Evolutionary conservation across 129 eudicot genomes (phyloP).

Genomic region (Flaveria ramosissima): DNA sequence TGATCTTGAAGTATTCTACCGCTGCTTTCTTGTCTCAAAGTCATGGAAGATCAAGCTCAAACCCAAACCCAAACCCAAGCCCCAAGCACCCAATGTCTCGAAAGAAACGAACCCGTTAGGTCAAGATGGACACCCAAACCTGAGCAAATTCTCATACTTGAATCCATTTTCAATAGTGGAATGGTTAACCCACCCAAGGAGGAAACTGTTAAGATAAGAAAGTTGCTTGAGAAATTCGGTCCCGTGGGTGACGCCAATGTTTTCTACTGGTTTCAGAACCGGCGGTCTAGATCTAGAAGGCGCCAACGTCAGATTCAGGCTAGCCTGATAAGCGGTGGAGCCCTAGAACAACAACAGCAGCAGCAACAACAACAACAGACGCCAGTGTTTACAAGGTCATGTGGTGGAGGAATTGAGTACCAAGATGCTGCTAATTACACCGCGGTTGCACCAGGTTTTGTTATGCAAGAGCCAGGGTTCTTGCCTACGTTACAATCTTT

Average conservation of each 20-base stretch:
- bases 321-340: conserved; percentile 28
- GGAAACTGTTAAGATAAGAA: conserved; percentile 76
- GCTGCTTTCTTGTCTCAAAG: conserved; percentile 31
- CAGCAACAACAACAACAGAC: conserved; percentile 12
- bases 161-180: conserved; percentile 91
- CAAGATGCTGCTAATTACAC: conserved; percentile 26
- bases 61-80: conserved; percentile 23
- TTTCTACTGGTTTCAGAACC: conserved; percentile 96
- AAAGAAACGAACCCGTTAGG: conserved; percentile 68
- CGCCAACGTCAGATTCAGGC: conserved; percentile 91
- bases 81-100: conserved; percentile 36
- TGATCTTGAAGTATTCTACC: conserved; percentile 38
- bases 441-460: conserved; percentile 13
- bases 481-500: conserved; percentile 16
- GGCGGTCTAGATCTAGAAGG: conserved; percentile 86
- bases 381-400: conserved; percentile 13
- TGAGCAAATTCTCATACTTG: conserved; percentile 86
- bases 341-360: conserved; percentile 21
- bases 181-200: conserved; percentile 95
- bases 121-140: conserved; percentile 96
- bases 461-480: conserved; percentile 19
- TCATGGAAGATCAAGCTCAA: conserved; percentile 46
- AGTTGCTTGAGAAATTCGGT: conserved; percentile 79
- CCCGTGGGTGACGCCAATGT: conserved; percentile 88
- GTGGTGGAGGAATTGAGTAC: conserved; percentile 19